Percentiles rank a stretch among this genome's conserved stretches.
phyloP scores from a whole-genome alignment of 1,139 yeast genomes.

The Casaregolazyma lundiana region DNA sequence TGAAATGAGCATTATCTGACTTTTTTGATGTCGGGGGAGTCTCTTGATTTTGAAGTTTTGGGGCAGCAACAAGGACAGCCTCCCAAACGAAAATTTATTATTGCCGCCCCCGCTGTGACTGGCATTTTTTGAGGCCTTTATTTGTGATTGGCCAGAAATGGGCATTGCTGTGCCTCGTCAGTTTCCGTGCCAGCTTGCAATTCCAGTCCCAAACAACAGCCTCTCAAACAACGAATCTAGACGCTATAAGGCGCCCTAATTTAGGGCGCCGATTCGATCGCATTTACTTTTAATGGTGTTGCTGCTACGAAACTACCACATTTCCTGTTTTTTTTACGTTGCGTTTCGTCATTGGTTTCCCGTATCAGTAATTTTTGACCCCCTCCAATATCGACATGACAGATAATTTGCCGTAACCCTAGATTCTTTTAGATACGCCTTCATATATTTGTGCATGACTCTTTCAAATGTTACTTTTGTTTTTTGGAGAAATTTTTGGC shows the following conservation, averaged over 20 bases:
- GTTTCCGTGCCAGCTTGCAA: too few relatives aligned
- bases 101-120: not conserved
- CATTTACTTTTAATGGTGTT: not conserved
- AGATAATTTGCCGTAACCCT: too few relatives aligned
- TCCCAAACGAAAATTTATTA: not conserved
- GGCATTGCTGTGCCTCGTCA: not conserved
- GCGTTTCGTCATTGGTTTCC: not conserved
- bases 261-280: conserved; percentile 1
- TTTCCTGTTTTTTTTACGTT: not conserved
- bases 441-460: too few relatives aligned
- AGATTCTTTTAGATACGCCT: too few relatives aligned
- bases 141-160: not conserved
- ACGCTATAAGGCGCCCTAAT: not conserved
- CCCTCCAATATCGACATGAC: not conserved
- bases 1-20: not conserved
- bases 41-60: not conserved
- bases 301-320: not conserved
- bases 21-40: not conserved
- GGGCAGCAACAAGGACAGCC: not conserved
- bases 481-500: too few relatives aligned
- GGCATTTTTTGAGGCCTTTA: not conserved
- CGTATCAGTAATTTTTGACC: not conserved
- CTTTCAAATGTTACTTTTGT: too few relatives aligned
- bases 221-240: not conserved
- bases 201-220: not conserved